Conservation (phyloP, 495 filamentous ascomycete species). For the Polyplosphaeria fusca region DNA sequence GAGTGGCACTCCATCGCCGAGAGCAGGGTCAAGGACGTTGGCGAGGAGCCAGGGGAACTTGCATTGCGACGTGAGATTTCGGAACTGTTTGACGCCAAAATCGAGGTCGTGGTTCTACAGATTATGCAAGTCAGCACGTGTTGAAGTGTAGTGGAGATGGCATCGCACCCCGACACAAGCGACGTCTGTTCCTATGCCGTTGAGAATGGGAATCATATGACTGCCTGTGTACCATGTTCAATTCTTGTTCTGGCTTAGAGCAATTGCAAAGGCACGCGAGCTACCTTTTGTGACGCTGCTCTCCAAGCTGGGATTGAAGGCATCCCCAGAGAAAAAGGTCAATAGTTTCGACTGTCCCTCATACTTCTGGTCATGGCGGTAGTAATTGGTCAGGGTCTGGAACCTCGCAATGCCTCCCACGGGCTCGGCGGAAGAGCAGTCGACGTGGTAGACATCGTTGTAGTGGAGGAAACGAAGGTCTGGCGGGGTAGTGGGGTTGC, state of each 20-base stretch:
- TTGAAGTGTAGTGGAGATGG: conserved; percentile 1
- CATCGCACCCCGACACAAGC: conserved; percentile 71
- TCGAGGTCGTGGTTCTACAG: conserved; percentile 83
- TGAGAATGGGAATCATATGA: conserved; percentile 88
- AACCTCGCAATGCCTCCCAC: conserved; percentile 77
- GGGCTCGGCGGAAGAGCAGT: conserved; percentile 71
- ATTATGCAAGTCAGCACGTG: not conserved
- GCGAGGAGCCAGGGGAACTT: conserved; percentile 86
- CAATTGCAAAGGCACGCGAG: not conserved
- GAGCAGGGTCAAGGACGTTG: conserved; percentile 75
- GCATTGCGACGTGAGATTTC: conserved; percentile 68
- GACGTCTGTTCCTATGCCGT: conserved; percentile 68
- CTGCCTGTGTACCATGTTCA: conserved; percentile 41
- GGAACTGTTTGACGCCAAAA: conserved; percentile 81
- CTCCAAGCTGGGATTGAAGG: conserved; percentile 85
- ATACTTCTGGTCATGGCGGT: conserved; percentile 58
- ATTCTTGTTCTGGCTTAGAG: not conserved
- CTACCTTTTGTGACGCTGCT: conserved; percentile 78
- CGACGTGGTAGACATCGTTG: conserved; percentile 91
- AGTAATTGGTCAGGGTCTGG: conserved; percentile 71
- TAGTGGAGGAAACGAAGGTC: conserved; percentile 81
- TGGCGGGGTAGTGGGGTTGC: conserved; percentile 47
- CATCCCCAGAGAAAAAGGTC: conserved; percentile 88
- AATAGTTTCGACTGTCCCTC: conserved; percentile 60
- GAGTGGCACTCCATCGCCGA: conserved; percentile 66